Conservation (phyloP, 306 rosid genomes). For the Sicyos edulis region DNA sequence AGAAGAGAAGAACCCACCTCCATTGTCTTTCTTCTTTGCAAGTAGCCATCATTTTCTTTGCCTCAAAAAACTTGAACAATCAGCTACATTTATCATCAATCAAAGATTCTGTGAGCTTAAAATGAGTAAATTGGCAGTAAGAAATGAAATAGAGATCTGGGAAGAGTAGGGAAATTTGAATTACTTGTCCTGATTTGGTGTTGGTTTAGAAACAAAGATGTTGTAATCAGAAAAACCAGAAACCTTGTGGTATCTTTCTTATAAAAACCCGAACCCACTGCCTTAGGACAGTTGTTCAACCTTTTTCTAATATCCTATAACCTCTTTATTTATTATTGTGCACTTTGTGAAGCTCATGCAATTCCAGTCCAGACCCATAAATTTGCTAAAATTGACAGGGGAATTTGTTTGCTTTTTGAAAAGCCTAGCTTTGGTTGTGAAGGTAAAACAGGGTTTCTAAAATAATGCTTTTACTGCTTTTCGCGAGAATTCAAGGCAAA, state of each 20-base stretch:
- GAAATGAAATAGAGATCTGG: constrained; percentile 6
- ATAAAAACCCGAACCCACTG: constrained; percentile 20
- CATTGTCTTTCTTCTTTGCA: constrained; percentile 31
- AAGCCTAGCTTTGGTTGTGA: too few relatives aligned
- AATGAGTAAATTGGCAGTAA: background rate
- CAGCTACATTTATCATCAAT: constrained; percentile 3
- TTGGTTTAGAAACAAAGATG: constrained; percentile 30
- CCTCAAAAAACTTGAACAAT: constrained; percentile 5
- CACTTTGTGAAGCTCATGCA: constrained; percentile 15
- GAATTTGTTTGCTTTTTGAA: constrained; percentile 4
- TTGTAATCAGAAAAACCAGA: constrained; percentile 27
- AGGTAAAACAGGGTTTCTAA: too few relatives aligned
- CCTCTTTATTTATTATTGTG: too few relatives aligned
- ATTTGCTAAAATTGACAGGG: background rate
- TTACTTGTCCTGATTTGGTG: constrained; percentile 10
- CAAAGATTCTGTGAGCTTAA: background rate
- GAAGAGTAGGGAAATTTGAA: constrained; percentile 17
- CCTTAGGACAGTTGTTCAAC: constrained; percentile 11
- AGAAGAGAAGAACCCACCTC: constrained; percentile 37
- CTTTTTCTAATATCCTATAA: too few relatives aligned
- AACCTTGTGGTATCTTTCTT: constrained; percentile 28
- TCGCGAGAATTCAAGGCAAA: too few relatives aligned
- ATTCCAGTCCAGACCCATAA: constrained; percentile 12
- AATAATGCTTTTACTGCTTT: too few relatives aligned
- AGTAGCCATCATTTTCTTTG: constrained; percentile 24